Base-by-base conservation (phyloP, 306 rosid genomes). In the Myrica gale region DNA sequence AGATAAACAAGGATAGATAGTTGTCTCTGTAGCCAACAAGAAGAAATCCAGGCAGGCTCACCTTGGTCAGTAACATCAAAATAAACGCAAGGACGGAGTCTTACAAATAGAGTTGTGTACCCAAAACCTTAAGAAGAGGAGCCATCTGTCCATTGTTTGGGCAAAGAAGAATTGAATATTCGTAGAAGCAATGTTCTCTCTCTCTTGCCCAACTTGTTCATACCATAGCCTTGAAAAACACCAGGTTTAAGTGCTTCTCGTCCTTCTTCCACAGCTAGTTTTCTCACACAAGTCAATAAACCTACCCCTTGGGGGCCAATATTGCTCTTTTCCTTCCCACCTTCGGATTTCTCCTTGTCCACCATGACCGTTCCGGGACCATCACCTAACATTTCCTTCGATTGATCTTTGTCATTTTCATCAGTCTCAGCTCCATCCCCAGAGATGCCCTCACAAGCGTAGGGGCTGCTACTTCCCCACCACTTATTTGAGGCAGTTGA, bases 391-490 rank as follows among this genome's bases (percentile, higher is more conserved):
- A 21, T 20, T 32, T 78, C 76, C 61, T 81, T 70, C 6, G 41
- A 80, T 71, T 67, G 82, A 81, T 47, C 73, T 77, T 87, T 81
- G 55, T 46, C n/a, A 9, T 66, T 77, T 57, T 76, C 75, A 17
- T 66, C 69, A 51, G 55, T 53, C 23, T 55, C 54, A 15, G 68
- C 80, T 82, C 78, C 72, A 17, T 76, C 81, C 5, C 67, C 65
- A 9, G n/a, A 55, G 42, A 72, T 43, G 12, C 57, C 45, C 10
- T 72, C 81, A 54, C 53, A 19, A 77, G 78, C 80, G 13, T 76
- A 83, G 32, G 68, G 77, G 72, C 63, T 47, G 62, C 71, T 78
- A 80, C 91, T 78, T 79, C 96, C 97, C 98, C 98, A 91, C 98
- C 98, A 93, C 86, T 84, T 91, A 67, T 87, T 85, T 68, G 97